Evolutionary conservation across 306 rosid genomes (phyloP).

Genomic region (Begonia peltatifolia): DNA sequence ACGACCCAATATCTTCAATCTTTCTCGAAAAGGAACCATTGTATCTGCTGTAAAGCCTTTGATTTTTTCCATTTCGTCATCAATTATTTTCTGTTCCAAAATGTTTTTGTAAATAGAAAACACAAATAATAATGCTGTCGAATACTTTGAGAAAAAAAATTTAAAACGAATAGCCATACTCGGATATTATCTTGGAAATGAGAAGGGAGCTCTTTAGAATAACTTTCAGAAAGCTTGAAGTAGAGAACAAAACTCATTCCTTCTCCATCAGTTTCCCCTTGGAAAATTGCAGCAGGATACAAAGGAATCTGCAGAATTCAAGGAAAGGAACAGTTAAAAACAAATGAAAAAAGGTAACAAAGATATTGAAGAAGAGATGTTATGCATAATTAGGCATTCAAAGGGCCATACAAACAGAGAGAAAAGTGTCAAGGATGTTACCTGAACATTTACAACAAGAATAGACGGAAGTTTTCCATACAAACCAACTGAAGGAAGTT

Average conservation of each 20-base stretch:
- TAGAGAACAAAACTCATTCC: conserved; percentile 87
- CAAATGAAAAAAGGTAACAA: background rate
- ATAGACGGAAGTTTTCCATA: conserved; percentile 57
- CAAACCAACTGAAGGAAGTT: conserved; percentile 49
- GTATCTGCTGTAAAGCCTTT: conserved; percentile 81
- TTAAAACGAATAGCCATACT: conserved; percentile 25
- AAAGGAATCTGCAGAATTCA: conserved; percentile 59
- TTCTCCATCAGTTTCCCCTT: conserved; percentile 92
- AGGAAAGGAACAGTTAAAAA: conserved; percentile 6
- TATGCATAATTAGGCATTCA: background rate
- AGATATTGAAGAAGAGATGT: background rate
- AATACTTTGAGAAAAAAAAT: too few species aligned
- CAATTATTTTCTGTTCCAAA: conserved; percentile 51
- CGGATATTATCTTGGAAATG: conserved; percentile 70
- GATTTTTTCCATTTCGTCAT: conserved; percentile 87
- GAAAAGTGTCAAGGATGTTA: conserved; percentile 2
- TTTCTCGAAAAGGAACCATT: conserved; percentile 57
- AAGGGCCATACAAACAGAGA: background rate
- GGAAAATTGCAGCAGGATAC: conserved; percentile 70
- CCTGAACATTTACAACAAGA: conserved; percentile 95
- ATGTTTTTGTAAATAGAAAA: conserved; percentile 6
- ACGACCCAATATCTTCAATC: conserved; percentile 92
- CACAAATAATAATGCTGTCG: background rate
- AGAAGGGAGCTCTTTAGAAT: conserved; percentile 66
- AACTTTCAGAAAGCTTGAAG: conserved; percentile 75